Evolutionary conservation across 495 filamentous ascomycete genomes (phyloP).

Genomic region (Parathielavia hyrcaniae): DNA sequence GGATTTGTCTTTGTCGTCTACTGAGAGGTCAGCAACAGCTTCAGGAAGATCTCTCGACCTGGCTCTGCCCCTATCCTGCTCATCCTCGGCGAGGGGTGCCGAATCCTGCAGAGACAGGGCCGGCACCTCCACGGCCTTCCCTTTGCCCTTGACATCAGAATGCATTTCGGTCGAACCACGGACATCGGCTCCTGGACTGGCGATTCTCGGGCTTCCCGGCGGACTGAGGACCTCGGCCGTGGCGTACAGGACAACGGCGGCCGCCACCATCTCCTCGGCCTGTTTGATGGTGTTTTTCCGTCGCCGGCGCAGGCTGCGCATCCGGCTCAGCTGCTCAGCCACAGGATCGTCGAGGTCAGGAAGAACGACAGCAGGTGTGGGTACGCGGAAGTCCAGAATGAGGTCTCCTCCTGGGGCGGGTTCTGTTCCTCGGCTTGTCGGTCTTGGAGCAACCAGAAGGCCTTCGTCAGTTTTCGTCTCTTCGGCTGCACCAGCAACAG

Average conservation of each 20-base stretch:
- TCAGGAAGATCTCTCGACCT: constrained; percentile 30
- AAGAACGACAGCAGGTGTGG: constrained; percentile 40
- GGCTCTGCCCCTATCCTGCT: constrained; percentile 27
- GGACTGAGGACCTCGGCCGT: constrained; percentile 38
- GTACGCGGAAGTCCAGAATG: constrained; percentile 36
- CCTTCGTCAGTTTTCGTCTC: constrained; percentile 39
- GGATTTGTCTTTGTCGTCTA: constrained; percentile 39
- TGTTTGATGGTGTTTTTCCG: constrained; percentile 37
- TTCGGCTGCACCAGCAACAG: constrained; percentile 23
- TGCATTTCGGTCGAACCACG: constrained; percentile 31
- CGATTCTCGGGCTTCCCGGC: constrained; percentile 30
- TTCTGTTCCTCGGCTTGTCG: constrained; percentile 23
- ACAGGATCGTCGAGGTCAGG: constrained; percentile 40
- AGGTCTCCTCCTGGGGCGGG: constrained; percentile 17
- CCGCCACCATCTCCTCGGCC: constrained; percentile 43
- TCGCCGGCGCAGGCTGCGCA: constrained; percentile 35
- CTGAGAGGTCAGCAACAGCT: constrained; percentile 44
- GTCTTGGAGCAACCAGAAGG: constrained; percentile 24
- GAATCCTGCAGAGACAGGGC: constrained; percentile 21
- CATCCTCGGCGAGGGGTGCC: constrained; percentile 9
- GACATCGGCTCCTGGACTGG: constrained; percentile 25
- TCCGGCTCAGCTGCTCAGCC: constrained; percentile 36
- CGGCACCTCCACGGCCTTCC: constrained; percentile 29
- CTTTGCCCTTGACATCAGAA: constrained; percentile 32
- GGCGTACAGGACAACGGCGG: constrained; percentile 45